Base-by-base conservation (phyloP, 768 basidiomycete species). In the Boletus pseudopeckii region DNA sequence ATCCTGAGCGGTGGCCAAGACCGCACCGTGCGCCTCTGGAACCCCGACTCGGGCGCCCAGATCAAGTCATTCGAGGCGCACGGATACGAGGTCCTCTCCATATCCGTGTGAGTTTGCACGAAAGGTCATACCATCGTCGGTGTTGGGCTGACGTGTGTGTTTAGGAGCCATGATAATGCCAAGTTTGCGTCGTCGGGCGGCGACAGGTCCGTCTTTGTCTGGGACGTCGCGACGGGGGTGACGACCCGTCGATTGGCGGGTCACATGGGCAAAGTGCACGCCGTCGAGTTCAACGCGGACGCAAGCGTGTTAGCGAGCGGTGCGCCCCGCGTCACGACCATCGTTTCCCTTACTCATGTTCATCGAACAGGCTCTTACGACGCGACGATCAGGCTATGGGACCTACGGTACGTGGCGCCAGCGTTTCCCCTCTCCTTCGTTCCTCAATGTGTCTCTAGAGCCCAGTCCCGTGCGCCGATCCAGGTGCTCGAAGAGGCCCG, bases 171-270 rank as follows among this genome's bases (percentile, higher is more conserved):
- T 60, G 96, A 99, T 72, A 99, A 99, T 74, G 85, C 88, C 28
- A 88, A 88, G 64, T 94, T 99, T 62, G 94, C 88, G 14, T 95
- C 92, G 4, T 91, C 88, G 22, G 96, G 96, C 32, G 96, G 96
- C 7, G 96, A 99, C 71, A 84, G 92, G 57, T 85, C 86, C 47
- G 85, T 97, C 1, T 97, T 97, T 61, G 71, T 97, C 22, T 98
- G 96, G 96, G 97, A 99, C 66, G 97, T 99, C 10, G 82, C 87
- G 17, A 83, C 88, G 32, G 96, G 92, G 13, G 80, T 83, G 42
- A 92, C 95, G 1, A 85, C 86, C 39, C 79, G 93, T 38, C 79
- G 95, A 51, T 77, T 97, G 55, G 73, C 89, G 17, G 97, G 93
- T 0, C 97, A 99, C 70, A 82, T 91, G 78, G 83, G 91, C 17